phyloP scores from a whole-genome alignment of 768 basidiomycete genomes.

The Podaxis mareebaensis region DNA sequence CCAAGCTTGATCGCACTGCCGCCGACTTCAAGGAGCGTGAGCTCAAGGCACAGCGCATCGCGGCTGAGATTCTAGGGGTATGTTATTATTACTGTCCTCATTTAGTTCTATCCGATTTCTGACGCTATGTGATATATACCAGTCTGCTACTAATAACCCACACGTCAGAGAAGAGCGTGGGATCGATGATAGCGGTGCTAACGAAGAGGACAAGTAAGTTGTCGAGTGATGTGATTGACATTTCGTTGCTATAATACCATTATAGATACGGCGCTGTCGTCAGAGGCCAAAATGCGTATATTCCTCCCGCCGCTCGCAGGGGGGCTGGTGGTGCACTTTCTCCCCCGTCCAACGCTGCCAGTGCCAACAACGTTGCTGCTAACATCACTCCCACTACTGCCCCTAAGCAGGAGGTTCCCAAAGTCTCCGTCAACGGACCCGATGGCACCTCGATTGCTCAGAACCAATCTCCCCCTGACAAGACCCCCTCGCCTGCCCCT shows the following conservation, averaged over 20 bases:
- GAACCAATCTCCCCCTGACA: constrained; percentile 47
- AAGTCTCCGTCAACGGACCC: constrained; percentile 76
- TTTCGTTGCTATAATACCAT: constrained; percentile 24
- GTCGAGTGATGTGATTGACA: constrained; percentile 14
- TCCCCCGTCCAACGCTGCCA: constrained; percentile 22
- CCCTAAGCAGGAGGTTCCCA: constrained; percentile 56
- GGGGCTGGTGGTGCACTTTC: constrained; percentile 27
- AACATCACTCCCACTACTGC: constrained; percentile 22
- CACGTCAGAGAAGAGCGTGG: constrained; percentile 92
- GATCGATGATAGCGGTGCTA: constrained; percentile 70
- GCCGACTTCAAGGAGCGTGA: constrained; percentile 90
- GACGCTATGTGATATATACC: constrained; percentile 5
- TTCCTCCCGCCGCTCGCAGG: constrained; percentile 89
- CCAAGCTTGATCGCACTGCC: constrained; percentile 81
- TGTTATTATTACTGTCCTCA: constrained; percentile 25
- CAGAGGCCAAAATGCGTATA: constrained; percentile 85
- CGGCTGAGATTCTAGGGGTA: constrained; percentile 89
- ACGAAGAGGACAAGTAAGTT: constrained; percentile 95
- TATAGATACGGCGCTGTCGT: constrained; percentile 90
- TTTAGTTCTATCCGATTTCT: constrained; percentile 1
- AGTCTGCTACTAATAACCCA: constrained; percentile 70
- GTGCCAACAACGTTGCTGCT: background rate
- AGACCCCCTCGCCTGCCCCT: constrained; percentile 67
- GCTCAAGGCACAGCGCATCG: constrained; percentile 82
- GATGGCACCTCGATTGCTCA: constrained; percentile 58